Evolutionary conservation across 2,329 filamentous ascomycete species (phyloP), one percentile per base, ranked within the genome.

Genomic region (Phoma sp.): DNA sequence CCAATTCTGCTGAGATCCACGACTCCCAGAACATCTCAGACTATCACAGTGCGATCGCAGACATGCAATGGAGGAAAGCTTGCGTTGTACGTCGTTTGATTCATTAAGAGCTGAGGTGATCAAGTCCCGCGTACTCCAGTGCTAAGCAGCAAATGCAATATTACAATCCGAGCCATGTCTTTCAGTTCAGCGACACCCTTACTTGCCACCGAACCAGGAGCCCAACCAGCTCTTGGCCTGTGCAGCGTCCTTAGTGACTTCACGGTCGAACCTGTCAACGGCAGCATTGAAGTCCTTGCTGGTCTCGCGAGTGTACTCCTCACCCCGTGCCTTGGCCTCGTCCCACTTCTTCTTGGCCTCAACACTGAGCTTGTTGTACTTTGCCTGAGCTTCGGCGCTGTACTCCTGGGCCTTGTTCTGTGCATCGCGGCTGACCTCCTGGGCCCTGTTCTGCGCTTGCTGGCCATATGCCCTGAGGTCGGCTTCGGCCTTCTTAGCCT

Each of bases 201-300:
- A 73, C 53, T 73, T 75, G 51, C 84, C 84, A 53, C 92, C 88
- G 70, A 97, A 96, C 93, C 92, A 97, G 74, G 89, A 85, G 37
- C 89, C 90, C 68, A 96, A 77, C 61, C 89, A 89, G 68, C 87
- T 85, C 86, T 96, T 96, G 39, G 92, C 90, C 81, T 96, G 89
- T 46, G 87, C 78, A 4, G 92, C 86, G 63, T 87, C 87, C 63
- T 90, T 81, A 80, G 93, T 90, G 47, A 96, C 88, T 63, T 87
- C 92, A 69, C 86, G 85, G 78, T 96, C 93, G 68, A 93, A 88
- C 75, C 89, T 85, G 77, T 97, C 89, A 46, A 95, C 78, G 9
- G 80, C 79, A 40, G 72, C 71, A 64, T 82, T 80, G 62, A 85
- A 60, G 51, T 82, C 77, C 55, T 74, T 77, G 58, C 78, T 77